A percentile compares a stretch with the other conserved stretches of the same genome.
Evolutionary conservation across 768 basidiomycete species (phyloP).

Genomic region (Phaffia australis): DNA sequence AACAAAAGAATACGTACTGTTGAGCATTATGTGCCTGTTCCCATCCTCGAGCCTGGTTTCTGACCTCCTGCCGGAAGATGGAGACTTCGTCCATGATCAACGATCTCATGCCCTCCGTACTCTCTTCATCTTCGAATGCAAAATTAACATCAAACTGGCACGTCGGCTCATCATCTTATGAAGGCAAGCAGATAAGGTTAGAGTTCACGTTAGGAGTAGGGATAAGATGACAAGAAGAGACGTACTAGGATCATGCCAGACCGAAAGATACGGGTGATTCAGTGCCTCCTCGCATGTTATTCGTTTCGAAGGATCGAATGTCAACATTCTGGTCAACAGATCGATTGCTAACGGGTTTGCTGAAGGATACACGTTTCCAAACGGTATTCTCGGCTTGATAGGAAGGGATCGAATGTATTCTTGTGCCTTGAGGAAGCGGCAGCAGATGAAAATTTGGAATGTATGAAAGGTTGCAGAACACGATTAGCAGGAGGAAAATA

Average conservation of each 20-base stretch:
- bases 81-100: constrained; percentile 89
- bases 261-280: constrained; percentile 76
- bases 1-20: neutral
- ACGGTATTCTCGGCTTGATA: constrained; percentile 88
- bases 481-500: neutral
- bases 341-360: constrained; percentile 92
- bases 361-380: constrained; percentile 80
- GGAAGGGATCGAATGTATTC: constrained; percentile 97
- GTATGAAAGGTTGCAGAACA: constrained; percentile 5
- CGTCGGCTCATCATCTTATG: constrained; percentile 64
- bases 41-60: constrained; percentile 63
- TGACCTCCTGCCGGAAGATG: constrained; percentile 76
- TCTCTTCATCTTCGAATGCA: constrained; percentile 89
- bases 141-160: constrained; percentile 90
- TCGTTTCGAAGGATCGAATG: constrained; percentile 92
- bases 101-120: constrained; percentile 92
- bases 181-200: neutral
- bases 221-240: neutral
- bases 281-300: constrained; percentile 94
- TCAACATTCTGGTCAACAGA: constrained; percentile 76
- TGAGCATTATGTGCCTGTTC: constrained; percentile 42
- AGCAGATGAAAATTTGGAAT: constrained; percentile 6
- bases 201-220: no score
- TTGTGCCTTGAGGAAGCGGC: constrained; percentile 56
- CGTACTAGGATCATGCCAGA: constrained; percentile 83